Percentiles rank a stretch among this genome's conserved stretches.
Evolutionary conservation across 192 early-diverging fungal genomes (phyloP).

Genomic region (Phlyctochytrium planicorne): DNA sequence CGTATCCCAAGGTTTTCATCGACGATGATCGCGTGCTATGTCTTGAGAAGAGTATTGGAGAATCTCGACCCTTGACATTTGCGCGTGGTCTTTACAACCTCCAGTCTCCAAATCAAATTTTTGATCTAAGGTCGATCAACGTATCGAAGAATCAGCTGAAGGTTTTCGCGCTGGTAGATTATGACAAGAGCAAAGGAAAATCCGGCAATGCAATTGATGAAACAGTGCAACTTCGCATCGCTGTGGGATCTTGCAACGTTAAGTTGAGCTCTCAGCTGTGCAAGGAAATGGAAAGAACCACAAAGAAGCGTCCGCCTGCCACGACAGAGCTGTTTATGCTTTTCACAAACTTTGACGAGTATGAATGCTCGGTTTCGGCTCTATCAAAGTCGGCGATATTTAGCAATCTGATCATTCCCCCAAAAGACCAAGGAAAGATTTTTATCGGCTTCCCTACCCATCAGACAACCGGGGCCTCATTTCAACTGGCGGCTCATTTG

Average conservation of each 20-base stretch:
- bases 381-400: conserved; percentile 61
- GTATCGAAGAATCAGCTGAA: conserved; percentile 58
- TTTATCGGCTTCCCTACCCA: conserved; percentile 90
- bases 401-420: conserved; percentile 67
- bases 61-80: conserved; percentile 62
- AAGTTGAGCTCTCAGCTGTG: conserved; percentile 50
- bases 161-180: conserved; percentile 33
- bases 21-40: conserved; percentile 58
- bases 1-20: conserved; percentile 51
- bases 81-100: conserved; percentile 33
- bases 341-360: conserved; percentile 73
- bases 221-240: conserved; percentile 71
- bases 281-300: conserved; percentile 80
- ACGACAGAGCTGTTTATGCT: conserved; percentile 69
- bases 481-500: conserved; percentile 76
- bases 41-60: conserved; percentile 65
- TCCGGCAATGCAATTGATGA: conserved; percentile 24
- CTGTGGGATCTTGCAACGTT: conserved; percentile 59
- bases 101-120: conserved; percentile 70
- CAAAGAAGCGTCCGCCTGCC: conserved; percentile 80
- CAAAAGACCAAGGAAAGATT: conserved; percentile 74
- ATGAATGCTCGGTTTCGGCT: conserved; percentile 56
- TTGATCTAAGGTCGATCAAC: conserved; percentile 63
- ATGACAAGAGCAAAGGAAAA: conserved; percentile 11
- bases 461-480: conserved; percentile 83